Conservation (phyloP, 306 rosid species). For the Canavalia gladiata region DNA sequence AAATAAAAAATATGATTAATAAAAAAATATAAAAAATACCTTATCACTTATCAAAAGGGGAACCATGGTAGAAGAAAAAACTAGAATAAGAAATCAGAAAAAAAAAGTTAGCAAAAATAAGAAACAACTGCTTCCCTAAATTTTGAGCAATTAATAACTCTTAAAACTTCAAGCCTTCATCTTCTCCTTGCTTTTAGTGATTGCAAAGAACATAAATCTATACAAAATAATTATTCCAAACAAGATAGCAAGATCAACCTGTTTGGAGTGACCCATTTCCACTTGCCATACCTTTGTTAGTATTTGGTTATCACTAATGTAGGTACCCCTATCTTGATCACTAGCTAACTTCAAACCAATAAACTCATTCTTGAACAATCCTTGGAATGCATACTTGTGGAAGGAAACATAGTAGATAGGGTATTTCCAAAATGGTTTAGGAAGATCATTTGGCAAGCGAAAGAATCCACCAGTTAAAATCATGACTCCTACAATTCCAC, state of each 20-base stretch:
- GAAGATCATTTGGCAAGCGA: conserved; percentile 59
- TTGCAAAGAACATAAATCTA: conserved; percentile 56
- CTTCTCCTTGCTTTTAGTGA: conserved; percentile 56
- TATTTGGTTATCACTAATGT: conserved; percentile 48
- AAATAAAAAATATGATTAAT: too few species aligned
- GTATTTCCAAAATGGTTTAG: conserved; percentile 54
- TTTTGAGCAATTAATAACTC: neutral
- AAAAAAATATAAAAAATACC: too few species aligned
- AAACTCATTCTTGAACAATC: conserved; percentile 69
- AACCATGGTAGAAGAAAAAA: too few species aligned
- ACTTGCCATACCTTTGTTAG: conserved; percentile 53
- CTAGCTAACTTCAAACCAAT: conserved; percentile 37
- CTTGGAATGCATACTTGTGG: conserved; percentile 64
- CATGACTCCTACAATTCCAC: conserved; percentile 67
- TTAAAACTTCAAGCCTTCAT: conserved; percentile 37
- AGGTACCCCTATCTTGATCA: neutral
- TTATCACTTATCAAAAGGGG: too few species aligned
- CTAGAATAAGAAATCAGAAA: too few species aligned
- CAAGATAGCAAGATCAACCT: conserved; percentile 64
- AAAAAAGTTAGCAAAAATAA: too few species aligned
- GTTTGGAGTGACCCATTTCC: conserved; percentile 63
- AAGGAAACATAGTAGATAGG: conserved; percentile 60
- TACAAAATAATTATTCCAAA: conserved; percentile 57
- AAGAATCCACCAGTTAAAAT: conserved; percentile 57
- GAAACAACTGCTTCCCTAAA: neutral